phyloP scores from a whole-genome alignment of 495 filamentous ascomycete species.

The Aspergillus haitiensis region DNA sequence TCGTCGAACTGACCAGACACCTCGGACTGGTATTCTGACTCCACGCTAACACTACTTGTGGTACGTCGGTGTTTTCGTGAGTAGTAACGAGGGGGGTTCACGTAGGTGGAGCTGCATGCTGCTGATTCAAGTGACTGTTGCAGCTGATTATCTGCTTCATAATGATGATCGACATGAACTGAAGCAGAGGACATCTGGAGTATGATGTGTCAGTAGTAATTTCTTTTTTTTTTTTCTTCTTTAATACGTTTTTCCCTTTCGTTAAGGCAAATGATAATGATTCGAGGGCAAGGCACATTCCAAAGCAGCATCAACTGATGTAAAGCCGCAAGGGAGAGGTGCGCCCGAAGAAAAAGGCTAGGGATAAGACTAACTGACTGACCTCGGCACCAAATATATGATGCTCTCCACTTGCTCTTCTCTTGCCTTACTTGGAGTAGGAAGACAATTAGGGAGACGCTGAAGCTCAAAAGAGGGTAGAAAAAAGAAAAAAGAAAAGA shows the following conservation, averaged over 20 bases:
- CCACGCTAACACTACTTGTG: conserved; percentile 22
- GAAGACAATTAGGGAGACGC: background rate
- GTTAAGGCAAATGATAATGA: no score
- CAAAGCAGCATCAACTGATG: no score
- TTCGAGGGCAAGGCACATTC: no score
- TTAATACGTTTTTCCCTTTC: background rate
- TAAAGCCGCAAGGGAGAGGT: no score
- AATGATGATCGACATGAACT: conserved; percentile 8
- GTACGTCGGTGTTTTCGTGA: conserved; percentile 39
- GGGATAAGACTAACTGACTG: background rate
- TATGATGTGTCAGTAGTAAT: background rate
- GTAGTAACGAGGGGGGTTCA: conserved; percentile 25
- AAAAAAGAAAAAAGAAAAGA: background rate
- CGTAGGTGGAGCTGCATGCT: conserved; percentile 18
- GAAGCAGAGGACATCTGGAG: conserved; percentile 16
- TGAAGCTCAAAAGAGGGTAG: background rate
- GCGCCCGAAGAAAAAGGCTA: no score
- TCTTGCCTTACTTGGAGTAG: background rate
- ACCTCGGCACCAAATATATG: background rate
- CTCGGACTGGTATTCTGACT: conserved; percentile 34
- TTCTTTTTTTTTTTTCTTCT: conserved; percentile 1
- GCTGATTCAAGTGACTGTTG: conserved; percentile 27
- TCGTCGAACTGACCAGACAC: conserved; percentile 45
- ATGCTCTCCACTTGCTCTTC: background rate
- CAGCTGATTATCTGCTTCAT: conserved; percentile 27